Evolutionary conservation across 257 asterid genomes (phyloP).

Genomic region (Phtheirospermum japonicum): DNA sequence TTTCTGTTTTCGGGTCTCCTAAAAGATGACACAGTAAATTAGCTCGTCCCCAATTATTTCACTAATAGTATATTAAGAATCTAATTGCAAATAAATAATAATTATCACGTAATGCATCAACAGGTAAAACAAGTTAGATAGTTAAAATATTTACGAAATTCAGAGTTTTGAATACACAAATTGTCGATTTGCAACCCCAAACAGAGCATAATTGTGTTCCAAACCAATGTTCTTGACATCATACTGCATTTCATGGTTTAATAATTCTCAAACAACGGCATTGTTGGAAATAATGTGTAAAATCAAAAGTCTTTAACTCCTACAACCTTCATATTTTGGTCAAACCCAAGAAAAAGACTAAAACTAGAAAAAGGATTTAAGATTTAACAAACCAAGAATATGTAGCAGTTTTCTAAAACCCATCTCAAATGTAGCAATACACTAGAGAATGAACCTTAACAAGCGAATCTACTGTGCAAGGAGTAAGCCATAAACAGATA

Average conservation of each 20-base stretch:
- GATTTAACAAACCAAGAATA: too few relatives aligned
- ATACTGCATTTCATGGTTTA: background rate
- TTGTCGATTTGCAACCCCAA: background rate
- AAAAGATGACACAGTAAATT: constrained; percentile 19
- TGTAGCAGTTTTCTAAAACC: too few relatives aligned
- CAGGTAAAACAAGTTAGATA: background rate
- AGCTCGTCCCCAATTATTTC: constrained; percentile 14
- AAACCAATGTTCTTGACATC: constrained; percentile 14
- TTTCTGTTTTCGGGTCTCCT: constrained; percentile 41
- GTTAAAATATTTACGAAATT: background rate
- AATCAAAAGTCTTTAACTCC: too few relatives aligned
- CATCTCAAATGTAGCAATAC: background rate
- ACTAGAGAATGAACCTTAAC: constrained; percentile 13
- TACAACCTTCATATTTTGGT: too few relatives aligned
- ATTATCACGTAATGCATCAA: too few relatives aligned
- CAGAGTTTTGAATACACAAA: background rate
- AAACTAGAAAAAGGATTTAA: too few relatives aligned
- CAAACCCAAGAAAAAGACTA: too few relatives aligned
- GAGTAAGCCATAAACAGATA: constrained; percentile 10
- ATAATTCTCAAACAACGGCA: constrained; percentile 10
- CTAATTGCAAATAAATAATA: too few relatives aligned
- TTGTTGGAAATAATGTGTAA: background rate
- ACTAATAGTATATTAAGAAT: background rate
- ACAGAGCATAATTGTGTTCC: background rate
- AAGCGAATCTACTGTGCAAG: constrained; percentile 6